Evolutionary conservation across 164 flowering plant species (phyloP).

Genomic region (Amborella trichopoda): DNA sequence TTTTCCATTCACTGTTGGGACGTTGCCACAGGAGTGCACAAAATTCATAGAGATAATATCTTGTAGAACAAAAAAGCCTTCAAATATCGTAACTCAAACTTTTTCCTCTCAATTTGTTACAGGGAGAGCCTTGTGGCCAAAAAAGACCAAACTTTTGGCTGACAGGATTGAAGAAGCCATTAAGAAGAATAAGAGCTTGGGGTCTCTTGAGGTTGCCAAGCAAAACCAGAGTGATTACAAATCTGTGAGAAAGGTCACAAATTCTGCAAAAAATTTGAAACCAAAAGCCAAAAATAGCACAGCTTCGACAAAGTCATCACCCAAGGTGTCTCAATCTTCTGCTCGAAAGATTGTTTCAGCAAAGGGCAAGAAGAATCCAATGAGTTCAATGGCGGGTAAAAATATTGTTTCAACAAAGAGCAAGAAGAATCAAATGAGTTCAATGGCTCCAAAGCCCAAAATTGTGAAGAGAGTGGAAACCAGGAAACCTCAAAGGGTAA

Average conservation of each 20-base stretch:
- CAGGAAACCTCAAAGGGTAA: conserved; percentile 13
- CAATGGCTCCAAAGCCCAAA: conserved; percentile 10
- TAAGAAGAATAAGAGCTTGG: conserved; percentile 84
- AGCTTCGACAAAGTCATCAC: not conserved
- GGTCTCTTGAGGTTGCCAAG: conserved; percentile 58
- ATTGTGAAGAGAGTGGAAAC: conserved; percentile 19
- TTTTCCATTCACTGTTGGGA: too few relatives aligned
- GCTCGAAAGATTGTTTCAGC: conserved; percentile 3
- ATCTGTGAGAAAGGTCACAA: conserved; percentile 15
- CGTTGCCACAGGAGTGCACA: too few relatives aligned
- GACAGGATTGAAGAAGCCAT: conserved; percentile 77
- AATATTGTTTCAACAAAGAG: too few relatives aligned
- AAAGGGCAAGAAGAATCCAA: conserved; percentile 9
- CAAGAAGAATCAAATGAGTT: too few relatives aligned
- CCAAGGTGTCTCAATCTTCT: not conserved
- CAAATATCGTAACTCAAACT: too few relatives aligned
- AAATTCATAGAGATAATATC: too few relatives aligned
- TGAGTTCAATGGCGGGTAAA: not conserved
- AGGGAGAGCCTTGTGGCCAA: conserved; percentile 89
- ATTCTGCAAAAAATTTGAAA: too few relatives aligned
- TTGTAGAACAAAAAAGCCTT: too few relatives aligned
- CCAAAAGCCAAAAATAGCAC: conserved; percentile 16
- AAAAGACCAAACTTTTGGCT: conserved; percentile 52
- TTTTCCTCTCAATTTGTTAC: too few relatives aligned
- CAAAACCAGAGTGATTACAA: conserved; percentile 23